A percentile compares a stretch with the other conserved stretches of the same genome.
Evolutionary conservation across 2,329 filamentous ascomycete species (phyloP).

Genomic region (Trichoderma sp.): DNA sequence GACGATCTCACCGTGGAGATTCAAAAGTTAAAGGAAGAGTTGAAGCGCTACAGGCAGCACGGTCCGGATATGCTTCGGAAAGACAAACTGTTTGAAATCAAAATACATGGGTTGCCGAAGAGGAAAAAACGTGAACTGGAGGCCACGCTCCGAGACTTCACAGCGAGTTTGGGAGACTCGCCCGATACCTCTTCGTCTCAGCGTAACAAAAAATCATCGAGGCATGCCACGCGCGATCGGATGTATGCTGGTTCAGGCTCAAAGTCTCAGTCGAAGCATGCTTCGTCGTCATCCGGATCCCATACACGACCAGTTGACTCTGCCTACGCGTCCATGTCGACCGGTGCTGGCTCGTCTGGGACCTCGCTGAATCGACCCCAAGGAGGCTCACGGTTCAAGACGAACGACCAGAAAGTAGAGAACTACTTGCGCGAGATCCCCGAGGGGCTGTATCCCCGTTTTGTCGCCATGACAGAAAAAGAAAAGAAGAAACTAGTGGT

Average conservation of each 20-base stretch:
- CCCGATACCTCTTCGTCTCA: conserved; percentile 44
- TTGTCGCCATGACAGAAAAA: conserved; percentile 66
- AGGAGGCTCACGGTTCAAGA: conserved; percentile 40
- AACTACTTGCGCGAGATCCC: conserved; percentile 74
- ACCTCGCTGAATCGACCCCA: conserved; percentile 42
- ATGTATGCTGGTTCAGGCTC: conserved; percentile 46
- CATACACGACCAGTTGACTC: conserved; percentile 59
- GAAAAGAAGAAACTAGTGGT: conserved; percentile 78
- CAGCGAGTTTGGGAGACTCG: conserved; percentile 60
- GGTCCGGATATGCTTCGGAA: conserved; percentile 67
- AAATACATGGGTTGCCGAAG: conserved; percentile 70
- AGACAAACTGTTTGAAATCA: conserved; percentile 82
- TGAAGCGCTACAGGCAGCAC: conserved; percentile 70
- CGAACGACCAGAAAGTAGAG: conserved; percentile 63
- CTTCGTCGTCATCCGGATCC: conserved; percentile 54
- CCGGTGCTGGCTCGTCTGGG: conserved; percentile 48
- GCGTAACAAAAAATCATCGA: conserved; percentile 40
- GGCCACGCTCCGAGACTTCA: conserved; percentile 70
- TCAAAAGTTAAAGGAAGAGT: conserved; percentile 70
- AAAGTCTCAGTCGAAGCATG: conserved; percentile 51
- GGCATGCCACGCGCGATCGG: conserved; percentile 40
- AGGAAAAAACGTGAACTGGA: conserved; percentile 78
- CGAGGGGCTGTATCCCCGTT: conserved; percentile 64
- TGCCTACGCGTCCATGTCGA: conserved; percentile 69
- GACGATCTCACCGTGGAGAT: conserved; percentile 86